Evolutionary conservation across 805 yeast species (phyloP).

Genomic region (Barnettozyma populi): DNA sequence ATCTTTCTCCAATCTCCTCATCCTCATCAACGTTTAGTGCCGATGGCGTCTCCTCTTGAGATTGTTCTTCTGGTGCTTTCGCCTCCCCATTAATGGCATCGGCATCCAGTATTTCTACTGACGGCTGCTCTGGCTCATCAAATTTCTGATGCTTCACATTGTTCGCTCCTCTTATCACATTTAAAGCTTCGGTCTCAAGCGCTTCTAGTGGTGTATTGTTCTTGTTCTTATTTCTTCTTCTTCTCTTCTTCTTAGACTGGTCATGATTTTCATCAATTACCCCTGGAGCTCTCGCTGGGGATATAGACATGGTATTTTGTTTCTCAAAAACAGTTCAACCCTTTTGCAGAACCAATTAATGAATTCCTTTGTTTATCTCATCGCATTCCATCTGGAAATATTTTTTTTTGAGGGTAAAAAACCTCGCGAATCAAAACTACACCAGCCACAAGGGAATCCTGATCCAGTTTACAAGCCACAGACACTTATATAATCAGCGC

Average conservation of each 20-base stretch:
- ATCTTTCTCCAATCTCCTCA: background rate
- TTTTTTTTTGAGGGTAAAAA: background rate
- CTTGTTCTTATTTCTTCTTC: conserved; percentile 13
- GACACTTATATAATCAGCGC: background rate
- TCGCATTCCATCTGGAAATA: background rate
- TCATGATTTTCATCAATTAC: conserved; percentile 1
- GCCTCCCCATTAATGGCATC: background rate
- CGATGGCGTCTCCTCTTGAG: background rate
- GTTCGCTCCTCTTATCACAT: background rate
- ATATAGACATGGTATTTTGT: background rate
- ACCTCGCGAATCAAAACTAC: background rate
- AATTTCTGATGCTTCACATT: conserved; percentile 4
- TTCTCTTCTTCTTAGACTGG: conserved; percentile 14
- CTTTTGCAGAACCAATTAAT: background rate
- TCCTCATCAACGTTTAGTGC: background rate
- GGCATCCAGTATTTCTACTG: background rate
- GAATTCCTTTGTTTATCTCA: background rate
- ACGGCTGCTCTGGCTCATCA: background rate
- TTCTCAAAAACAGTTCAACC: background rate
- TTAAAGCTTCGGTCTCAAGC: background rate
- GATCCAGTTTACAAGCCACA: conserved; percentile 5
- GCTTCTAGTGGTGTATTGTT: background rate
- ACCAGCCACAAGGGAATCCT: background rate
- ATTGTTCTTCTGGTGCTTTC: background rate
- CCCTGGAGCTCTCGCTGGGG: background rate